Conservation (phyloP, 768 basidiomycete genomes). For the Baorangia bicolor region DNA sequence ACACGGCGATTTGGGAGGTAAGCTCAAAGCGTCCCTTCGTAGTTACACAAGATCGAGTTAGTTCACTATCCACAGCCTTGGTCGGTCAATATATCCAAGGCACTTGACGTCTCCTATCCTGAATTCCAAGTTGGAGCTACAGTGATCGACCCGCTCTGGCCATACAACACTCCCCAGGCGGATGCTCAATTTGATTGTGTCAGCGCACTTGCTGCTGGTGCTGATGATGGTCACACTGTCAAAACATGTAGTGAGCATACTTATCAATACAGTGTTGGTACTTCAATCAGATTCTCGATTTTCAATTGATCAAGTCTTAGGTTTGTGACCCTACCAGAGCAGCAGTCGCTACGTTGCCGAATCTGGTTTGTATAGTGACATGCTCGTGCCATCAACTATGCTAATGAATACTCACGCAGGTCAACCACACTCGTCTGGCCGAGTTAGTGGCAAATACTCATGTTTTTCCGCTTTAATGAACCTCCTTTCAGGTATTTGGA, state of each 20-base stretch:
- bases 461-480: background rate
- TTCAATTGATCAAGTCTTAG: conserved; percentile 32
- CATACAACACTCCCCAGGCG: conserved; percentile 42
- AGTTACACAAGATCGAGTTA: background rate
- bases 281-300: conserved; percentile 24
- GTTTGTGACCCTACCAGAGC: conserved; percentile 30
- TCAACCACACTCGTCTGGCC: conserved; percentile 52
- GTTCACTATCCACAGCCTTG: conserved; percentile 36
- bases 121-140: conserved; percentile 51
- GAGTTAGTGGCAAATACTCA: conserved; percentile 31
- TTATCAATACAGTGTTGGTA: conserved; percentile 50
- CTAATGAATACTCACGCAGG: conserved; percentile 30
- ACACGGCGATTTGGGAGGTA: conserved; percentile 47
- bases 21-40: conserved; percentile 2
- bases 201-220: conserved; percentile 49
- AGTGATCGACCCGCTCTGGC: conserved; percentile 51
- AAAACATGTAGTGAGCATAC: conserved; percentile 53
- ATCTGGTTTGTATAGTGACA: conserved; percentile 36
- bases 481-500: conserved; percentile 45
- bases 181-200: conserved; percentile 42
- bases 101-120: conserved; percentile 38
- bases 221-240: conserved; percentile 40
- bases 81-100: conserved; percentile 47
- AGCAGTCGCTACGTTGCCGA: conserved; percentile 48
- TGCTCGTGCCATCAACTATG: background rate